Conservation (phyloP, 2,329 filamentous ascomycete genomes). For the Aspergillus ruber region DNA sequence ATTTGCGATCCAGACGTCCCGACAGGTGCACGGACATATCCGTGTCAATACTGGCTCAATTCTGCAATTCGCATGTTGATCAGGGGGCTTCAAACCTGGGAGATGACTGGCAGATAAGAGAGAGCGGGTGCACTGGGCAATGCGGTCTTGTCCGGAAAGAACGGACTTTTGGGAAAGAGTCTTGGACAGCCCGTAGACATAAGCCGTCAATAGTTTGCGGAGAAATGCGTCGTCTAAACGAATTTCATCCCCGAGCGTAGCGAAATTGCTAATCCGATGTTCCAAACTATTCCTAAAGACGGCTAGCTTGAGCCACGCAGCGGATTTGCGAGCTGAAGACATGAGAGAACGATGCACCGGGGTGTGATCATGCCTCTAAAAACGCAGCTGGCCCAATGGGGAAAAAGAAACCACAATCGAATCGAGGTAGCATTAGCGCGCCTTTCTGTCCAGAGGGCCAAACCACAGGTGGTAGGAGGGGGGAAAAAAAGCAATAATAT, state of each 20-base stretch:
- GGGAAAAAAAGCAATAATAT: neutral
- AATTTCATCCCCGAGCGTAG: no score
- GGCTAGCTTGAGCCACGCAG: neutral
- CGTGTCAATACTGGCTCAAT: neutral
- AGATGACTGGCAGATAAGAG: neutral
- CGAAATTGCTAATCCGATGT: neutral
- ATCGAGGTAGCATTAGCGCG: neutral
- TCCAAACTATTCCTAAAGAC: neutral
- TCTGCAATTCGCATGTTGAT: slow-evolving; percentile 1
- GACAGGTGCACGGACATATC: neutral
- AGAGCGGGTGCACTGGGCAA: neutral
- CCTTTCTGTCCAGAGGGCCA: neutral
- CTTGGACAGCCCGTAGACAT: neutral
- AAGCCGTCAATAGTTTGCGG: neutral
- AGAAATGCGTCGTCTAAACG: no score
- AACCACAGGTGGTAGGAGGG: neutral
- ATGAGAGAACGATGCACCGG: no score
- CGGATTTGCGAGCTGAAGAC: neutral
- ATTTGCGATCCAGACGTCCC: neutral
- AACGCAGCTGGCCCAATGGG: neutral
- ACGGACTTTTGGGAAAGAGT: neutral
- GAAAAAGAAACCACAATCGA: neutral
- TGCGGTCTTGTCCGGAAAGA: neutral
- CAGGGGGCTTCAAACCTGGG: neutral
- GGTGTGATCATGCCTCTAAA: no score